Conservation (phyloP, 2,329 filamentous ascomycete genomes). For the Trichoderma sp. region DNA sequence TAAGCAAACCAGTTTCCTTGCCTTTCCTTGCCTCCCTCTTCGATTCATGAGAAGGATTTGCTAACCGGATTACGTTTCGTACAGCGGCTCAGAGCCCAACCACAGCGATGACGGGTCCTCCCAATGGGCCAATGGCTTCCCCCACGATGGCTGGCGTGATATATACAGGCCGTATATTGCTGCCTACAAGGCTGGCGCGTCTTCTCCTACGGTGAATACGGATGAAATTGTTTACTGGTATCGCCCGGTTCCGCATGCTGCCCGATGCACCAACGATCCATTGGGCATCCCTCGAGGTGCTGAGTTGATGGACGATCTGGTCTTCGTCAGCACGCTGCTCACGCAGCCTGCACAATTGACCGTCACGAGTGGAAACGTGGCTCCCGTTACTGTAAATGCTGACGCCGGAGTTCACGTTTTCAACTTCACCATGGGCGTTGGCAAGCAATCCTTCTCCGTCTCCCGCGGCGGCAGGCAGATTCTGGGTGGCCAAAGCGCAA, state of each 20-base stretch:
- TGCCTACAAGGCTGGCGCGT: constrained; percentile 24
- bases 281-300: constrained; percentile 22
- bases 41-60: background rate
- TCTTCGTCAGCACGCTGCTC: constrained; percentile 26
- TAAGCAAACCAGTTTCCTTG: constrained; percentile 7
- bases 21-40: background rate
- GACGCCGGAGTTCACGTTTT: constrained; percentile 23
- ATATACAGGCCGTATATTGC: constrained; percentile 26
- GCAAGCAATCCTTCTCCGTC: constrained; percentile 23
- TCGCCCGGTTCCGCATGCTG: constrained; percentile 24
- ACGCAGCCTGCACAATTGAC: constrained; percentile 24
- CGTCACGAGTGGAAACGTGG: constrained; percentile 22
- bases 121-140: constrained; percentile 46
- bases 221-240: constrained; percentile 29
- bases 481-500: constrained; percentile 18
- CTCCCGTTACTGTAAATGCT: constrained; percentile 21
- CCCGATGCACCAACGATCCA: constrained; percentile 22
- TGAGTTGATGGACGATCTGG: constrained; percentile 24
- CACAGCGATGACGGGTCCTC: constrained; percentile 45
- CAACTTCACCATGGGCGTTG: constrained; percentile 27
- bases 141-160: constrained; percentile 32
- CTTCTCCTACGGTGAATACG: constrained; percentile 20
- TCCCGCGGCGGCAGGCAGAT: constrained; percentile 18
- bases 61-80: background rate
- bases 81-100: constrained; percentile 24